These are phyloP conservation scores for Arthrobotrys megalospora DNA, from an alignment of 2,329 filamentous ascomycete species.

Conservation along the genomic window DNA sequence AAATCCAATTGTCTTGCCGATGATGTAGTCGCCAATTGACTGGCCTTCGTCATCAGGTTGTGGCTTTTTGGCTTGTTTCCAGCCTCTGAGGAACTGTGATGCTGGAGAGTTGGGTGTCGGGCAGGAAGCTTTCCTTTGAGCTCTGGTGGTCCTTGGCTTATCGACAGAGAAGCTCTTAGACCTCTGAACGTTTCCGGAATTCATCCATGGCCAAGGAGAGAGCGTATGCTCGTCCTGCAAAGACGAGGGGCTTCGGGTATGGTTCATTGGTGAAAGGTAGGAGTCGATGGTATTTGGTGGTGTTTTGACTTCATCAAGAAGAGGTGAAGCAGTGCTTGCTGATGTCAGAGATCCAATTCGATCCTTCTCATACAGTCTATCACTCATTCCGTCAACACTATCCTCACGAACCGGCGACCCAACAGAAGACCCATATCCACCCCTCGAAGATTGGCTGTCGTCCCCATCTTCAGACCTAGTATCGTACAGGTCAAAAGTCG, in stretches of 20 bases:
- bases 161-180: slow-evolving; percentile 61
- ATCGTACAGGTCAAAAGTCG: slow-evolving; percentile 55
- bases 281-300: slow-evolving; percentile 52
- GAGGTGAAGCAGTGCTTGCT: slow-evolving; percentile 54
- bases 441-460: slow-evolving; percentile 52
- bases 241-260: slow-evolving; percentile 44
- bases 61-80: slow-evolving; percentile 53
- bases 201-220: slow-evolving; percentile 57
- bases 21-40: slow-evolving; percentile 77
- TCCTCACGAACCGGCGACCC: slow-evolving; percentile 44
- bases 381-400: slow-evolving; percentile 41
- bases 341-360: slow-evolving; percentile 58
- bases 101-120: slow-evolving; percentile 55
- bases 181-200: slow-evolving; percentile 36
- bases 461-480: slow-evolving; percentile 57
- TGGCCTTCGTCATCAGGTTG: slow-evolving; percentile 78
- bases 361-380: slow-evolving; percentile 46
- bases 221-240: slow-evolving; percentile 47
- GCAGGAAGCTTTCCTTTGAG: slow-evolving; percentile 48
- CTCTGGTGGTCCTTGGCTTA: slow-evolving; percentile 56
- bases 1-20: slow-evolving; percentile 77
- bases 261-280: slow-evolving; percentile 45
- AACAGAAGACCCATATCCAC: slow-evolving; percentile 55
- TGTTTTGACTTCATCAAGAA: slow-evolving; percentile 58
- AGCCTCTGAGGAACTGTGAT: slow-evolving; percentile 56